Conservation (phyloP, 2,329 filamentous ascomycete species). For the Colletotrichum horii region DNA sequence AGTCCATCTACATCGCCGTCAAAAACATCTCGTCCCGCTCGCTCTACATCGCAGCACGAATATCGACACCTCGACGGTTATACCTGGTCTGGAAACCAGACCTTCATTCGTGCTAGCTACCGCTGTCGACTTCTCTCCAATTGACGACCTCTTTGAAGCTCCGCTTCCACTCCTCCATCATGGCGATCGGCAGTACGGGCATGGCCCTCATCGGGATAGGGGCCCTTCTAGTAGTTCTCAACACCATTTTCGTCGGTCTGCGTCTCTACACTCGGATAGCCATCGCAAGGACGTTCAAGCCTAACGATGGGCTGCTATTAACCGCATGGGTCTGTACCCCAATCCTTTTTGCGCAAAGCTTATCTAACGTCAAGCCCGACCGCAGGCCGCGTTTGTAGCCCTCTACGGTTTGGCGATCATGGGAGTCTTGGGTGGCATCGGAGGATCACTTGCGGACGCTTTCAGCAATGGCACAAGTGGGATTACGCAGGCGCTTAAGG, state of each 20-base stretch:
- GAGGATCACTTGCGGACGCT: not conserved
- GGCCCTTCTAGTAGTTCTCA: not conserved
- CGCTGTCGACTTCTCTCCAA: not conserved
- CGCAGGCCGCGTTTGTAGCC: not conserved
- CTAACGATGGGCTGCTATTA: not conserved
- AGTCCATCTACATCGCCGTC: not conserved
- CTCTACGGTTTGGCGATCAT: not conserved
- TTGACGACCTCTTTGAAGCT: not conserved
- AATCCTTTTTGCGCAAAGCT: too few relatives aligned
- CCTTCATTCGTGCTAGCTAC: not conserved
- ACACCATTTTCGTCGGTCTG: slow-evolving; percentile 7
- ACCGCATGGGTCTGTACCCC: not conserved
- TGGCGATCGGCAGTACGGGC: not conserved
- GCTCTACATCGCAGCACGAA: not conserved
- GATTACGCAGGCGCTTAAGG: not conserved
- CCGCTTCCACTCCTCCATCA: not conserved
- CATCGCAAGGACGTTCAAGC: not conserved
- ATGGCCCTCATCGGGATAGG: not conserved
- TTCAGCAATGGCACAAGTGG: not conserved
- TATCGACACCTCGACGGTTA: not conserved
- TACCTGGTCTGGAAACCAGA: not conserved
- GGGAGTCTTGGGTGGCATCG: slow-evolving; percentile 6
- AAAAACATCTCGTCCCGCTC: too few relatives aligned
- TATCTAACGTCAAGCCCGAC: not conserved
- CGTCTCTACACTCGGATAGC: slow-evolving; percentile 3